Conservation (phyloP, 306 rosid species). For the Ormosia emarginata region DNA sequence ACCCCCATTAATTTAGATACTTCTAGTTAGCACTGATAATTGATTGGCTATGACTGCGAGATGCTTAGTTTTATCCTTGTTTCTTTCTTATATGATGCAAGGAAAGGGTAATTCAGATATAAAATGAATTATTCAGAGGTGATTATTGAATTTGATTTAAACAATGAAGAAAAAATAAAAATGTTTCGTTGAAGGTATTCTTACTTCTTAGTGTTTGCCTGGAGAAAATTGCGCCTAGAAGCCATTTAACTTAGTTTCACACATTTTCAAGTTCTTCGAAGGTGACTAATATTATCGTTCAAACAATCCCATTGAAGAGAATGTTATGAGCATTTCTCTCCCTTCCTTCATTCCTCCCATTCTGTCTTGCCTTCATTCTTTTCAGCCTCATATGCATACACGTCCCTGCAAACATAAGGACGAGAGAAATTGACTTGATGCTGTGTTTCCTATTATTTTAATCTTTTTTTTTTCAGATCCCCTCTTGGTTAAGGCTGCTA, state of each 20-base stretch:
- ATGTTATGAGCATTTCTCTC: background rate
- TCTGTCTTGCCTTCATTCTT: background rate
- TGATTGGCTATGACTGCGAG: background rate
- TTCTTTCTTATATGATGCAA: background rate
- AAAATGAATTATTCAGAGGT: background rate
- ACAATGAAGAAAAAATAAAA: background rate
- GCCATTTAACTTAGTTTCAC: background rate
- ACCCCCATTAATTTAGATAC: background rate
- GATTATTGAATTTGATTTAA: constrained; percentile 8
- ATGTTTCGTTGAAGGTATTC: background rate
- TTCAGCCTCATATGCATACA: background rate
- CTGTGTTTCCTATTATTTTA: background rate
- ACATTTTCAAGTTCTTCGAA: background rate
- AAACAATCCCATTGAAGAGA: background rate
- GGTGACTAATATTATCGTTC: background rate
- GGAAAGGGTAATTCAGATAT: background rate
- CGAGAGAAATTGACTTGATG: constrained; percentile 11
- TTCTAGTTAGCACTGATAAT: background rate
- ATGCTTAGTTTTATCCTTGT: background rate
- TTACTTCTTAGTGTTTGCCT: background rate
- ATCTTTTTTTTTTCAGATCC: constrained; percentile 52
- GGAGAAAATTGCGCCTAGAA: background rate
- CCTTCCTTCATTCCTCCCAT: background rate
- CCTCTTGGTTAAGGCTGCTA: constrained; percentile 90
- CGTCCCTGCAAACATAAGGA: background rate